Conservation (phyloP, 108 stramenopile genomes). For the Nitzschia sp. region DNA sequence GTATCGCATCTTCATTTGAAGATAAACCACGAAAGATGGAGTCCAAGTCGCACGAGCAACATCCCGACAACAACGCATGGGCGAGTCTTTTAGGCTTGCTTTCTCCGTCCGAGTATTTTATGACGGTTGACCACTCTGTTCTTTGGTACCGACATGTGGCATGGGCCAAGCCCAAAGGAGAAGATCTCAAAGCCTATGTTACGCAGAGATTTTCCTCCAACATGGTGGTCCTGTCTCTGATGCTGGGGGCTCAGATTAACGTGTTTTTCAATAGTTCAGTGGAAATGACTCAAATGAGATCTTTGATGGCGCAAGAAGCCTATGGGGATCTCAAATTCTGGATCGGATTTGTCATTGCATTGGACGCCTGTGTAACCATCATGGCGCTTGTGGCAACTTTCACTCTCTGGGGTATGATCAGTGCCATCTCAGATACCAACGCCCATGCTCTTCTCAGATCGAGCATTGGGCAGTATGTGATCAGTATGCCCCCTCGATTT, state of each 20-base stretch:
- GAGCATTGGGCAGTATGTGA: conserved; percentile 56
- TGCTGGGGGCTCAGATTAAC: conserved; percentile 36
- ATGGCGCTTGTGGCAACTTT: conserved; percentile 49
- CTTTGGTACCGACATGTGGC: conserved; percentile 36
- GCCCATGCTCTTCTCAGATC: conserved; percentile 47
- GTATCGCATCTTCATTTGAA: too few relatives aligned
- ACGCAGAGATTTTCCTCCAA: conserved; percentile 42
- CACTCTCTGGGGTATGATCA: conserved; percentile 58
- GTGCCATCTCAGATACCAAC: conserved; percentile 50
- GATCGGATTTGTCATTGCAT: conserved; percentile 46
- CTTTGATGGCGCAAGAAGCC: conserved; percentile 1
- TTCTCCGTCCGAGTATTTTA: conserved; percentile 25
- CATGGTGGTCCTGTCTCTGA: conserved; percentile 53
- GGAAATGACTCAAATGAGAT: conserved; percentile 32
- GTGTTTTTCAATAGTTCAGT: conserved; percentile 42
- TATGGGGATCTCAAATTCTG: conserved; percentile 33
- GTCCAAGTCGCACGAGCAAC: neutral
- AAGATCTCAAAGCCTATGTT: conserved; percentile 34
- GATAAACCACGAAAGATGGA: neutral
- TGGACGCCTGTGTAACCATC: conserved; percentile 40
- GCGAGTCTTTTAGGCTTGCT: conserved; percentile 17
- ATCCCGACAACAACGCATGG: conserved; percentile 7
- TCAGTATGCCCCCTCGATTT: conserved; percentile 40
- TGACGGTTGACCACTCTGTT: conserved; percentile 25
- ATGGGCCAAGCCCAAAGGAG: conserved; percentile 32